Base-by-base conservation (phyloP, 2,329 filamentous ascomycete genomes). In the Aureobasidium uvarum region DNA sequence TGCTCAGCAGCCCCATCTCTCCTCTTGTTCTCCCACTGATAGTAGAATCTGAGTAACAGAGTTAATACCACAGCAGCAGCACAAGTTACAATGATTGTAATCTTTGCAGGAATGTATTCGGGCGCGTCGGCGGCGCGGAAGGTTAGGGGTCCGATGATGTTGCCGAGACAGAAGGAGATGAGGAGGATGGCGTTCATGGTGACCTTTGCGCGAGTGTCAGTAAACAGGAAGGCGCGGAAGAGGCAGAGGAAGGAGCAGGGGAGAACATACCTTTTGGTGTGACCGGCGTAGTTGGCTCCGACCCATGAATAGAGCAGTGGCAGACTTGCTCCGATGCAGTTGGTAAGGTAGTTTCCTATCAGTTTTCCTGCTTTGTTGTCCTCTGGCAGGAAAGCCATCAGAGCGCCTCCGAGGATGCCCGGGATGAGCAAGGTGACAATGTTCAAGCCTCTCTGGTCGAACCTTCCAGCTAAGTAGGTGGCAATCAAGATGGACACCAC, bases 171-270 rank as follows among this genome's bases (percentile, higher is more conserved):
- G 66, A 73, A 72, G 31, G 71, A 64, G 60, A 74, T 72, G 38
- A 74, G 68, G n/a, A 74, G 65, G 67, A 85, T 81, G 7, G 88
- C 87, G 13, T 91, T 91, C 13, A 89, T 91, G 69, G 89, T 87
- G 1, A 89, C 88, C 38, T 62, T 2, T n/a, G 85, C 14, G 8
- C 14, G 31, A 2, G 14, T 33, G 59, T 62, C 14, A 48, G 45
- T 28, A 25, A 25, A 25, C 25, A 25, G 25, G 25, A 25, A 25
- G 25, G 25, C 25, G 25, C 25, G 4, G 25, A 25, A 25, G 25
- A 25, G 25, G 25, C 25, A 25, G 25, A 25, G 25, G 25, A 25
- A 25, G 25, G 25, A 25, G 25, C 25, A 25, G 25, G 25, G 25
- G 25, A 25, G 25, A 25, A 25, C 20, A 11, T 28, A 69, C 69